Conservation (phyloP, 441 rosid genomes). For the Biscutella laevigata region DNA sequence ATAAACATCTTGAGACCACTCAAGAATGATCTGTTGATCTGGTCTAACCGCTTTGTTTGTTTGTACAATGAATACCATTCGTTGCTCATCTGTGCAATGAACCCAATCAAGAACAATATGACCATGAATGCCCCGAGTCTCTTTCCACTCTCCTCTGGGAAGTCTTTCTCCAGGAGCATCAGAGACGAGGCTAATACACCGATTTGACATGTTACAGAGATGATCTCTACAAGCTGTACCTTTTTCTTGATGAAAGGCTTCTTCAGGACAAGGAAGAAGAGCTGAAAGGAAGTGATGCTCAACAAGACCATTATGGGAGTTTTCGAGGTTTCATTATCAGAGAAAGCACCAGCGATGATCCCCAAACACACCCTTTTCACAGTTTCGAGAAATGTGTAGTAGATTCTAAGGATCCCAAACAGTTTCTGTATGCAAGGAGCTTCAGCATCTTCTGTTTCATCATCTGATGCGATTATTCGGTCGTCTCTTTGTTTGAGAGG, state of each 20-base stretch:
- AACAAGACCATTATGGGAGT: slow-evolving; percentile 44
- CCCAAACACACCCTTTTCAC: slow-evolving; percentile 56
- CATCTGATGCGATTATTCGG: slow-evolving; percentile 72
- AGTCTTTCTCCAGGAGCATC: slow-evolving; percentile 35
- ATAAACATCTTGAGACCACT: slow-evolving; percentile 55
- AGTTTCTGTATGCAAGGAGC: slow-evolving; percentile 86
- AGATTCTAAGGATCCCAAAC: slow-evolving; percentile 84
- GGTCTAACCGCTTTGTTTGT: slow-evolving; percentile 59
- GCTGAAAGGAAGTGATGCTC: slow-evolving; percentile 71
- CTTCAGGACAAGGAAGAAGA: slow-evolving; percentile 75
- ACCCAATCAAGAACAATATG: slow-evolving; percentile 55
- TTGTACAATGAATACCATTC: slow-evolving; percentile 70
- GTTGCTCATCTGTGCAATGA: slow-evolving; percentile 41
- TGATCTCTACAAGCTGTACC: slow-evolving; percentile 77
- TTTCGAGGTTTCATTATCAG: slow-evolving; percentile 37
- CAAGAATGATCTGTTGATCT: slow-evolving; percentile 36
- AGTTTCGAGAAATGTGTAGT: slow-evolving; percentile 66
- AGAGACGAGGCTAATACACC: slow-evolving; percentile 49
- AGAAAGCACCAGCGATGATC: slow-evolving; percentile 56
- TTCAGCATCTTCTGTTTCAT: slow-evolving; percentile 93
- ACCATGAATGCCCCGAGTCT: slow-evolving; percentile 62
- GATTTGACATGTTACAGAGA: slow-evolving; percentile 53
- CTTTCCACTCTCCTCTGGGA: slow-evolving; percentile 32
- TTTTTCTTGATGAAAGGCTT: slow-evolving; percentile 89
- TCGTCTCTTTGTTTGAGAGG: slow-evolving; percentile 38